Base-by-base conservation (phyloP, 2,329 filamentous ascomycete genomes). In the Aspergillus carbonarius region DNA sequence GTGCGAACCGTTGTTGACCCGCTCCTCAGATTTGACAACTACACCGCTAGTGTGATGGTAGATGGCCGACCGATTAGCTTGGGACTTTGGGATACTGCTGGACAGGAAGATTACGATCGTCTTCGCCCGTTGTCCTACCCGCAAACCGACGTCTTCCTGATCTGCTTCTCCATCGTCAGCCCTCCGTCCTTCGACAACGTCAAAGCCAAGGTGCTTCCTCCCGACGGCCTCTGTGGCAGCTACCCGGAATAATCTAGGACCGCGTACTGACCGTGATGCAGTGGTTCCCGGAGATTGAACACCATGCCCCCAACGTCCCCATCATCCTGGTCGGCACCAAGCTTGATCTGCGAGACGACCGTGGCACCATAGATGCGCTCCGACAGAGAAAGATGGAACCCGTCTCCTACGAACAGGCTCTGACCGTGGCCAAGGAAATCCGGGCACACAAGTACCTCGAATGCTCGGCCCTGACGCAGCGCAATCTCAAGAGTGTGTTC, bases 131-230 rank as follows among this genome's bases (percentile, higher is more conserved):
- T 99, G 61, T 98, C 93, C 42, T 99, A 98, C 79, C 95, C 95
- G 10, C 93, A 99, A 81, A 98, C 95, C 60, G 95, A 99, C 72
- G 95, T 98, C 50, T 98, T 98, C 79, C 83, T 98, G 66, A 97
- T 98, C 75, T 98, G 93, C 81, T 98, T 98, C 80, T 97, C 93
- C 66, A 96, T 98, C 73, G 93, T 97, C 79, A 96, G 91, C 86
- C 93, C 93, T 50, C 92, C 95, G 20, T 97, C 93, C 32, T 98
- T 97, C 73, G 95, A 98, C 80, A 99, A 99, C 86, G 93, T 99
- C 75, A 95, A 92, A 81, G 93, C 93, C 61, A 99, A 98, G 89
- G 93, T 96, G 82, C 66, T 82, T 72, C 37, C 35, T 17, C 60
- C 55, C 37, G 32, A 42, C 37, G 17, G n/a, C n/a, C 39, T 4